Conservation (phyloP, 371 early-diverging fungal species). For the Polyrhizophydium stewartii region DNA sequence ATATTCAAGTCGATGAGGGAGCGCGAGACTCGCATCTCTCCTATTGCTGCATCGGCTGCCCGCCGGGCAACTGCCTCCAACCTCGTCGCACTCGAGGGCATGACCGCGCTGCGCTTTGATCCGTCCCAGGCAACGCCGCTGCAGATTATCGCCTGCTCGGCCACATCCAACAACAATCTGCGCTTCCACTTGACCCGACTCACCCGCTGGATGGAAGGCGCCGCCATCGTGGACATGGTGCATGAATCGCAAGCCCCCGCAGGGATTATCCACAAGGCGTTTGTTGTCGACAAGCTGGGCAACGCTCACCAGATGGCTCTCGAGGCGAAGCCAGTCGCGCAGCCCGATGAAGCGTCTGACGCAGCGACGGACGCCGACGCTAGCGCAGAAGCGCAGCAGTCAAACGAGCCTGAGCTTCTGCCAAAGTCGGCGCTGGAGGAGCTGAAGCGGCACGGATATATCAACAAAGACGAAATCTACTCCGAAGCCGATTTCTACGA, state of each 20-base stretch:
- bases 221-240: slow-evolving; percentile 61
- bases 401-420: no score
- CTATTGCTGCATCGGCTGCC: no score
- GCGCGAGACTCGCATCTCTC: not conserved
- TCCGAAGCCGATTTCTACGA: no score
- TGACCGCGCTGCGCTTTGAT: slow-evolving; percentile 5
- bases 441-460: no score
- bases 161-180: slow-evolving; percentile 66
- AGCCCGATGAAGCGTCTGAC: no score
- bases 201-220: slow-evolving; percentile 44
- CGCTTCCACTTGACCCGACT: slow-evolving; percentile 47
- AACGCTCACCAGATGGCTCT: not conserved
- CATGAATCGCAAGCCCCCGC: slow-evolving; percentile 33
- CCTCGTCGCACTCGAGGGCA: no score
- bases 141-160: slow-evolving; percentile 64
- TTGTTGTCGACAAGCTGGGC: slow-evolving; percentile 39
- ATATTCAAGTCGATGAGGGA: not conserved
- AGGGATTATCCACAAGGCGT: slow-evolving; percentile 50
- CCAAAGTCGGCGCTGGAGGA: no score
- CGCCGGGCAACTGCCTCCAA: no score
- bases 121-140: slow-evolving; percentile 21
- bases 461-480: no score
- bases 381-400: no score
- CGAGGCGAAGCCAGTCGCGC: no score
- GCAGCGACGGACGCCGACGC: no score